Evolutionary conservation across 2,329 filamentous ascomycete species (phyloP).

Genomic region (Alternaria dauci): DNA sequence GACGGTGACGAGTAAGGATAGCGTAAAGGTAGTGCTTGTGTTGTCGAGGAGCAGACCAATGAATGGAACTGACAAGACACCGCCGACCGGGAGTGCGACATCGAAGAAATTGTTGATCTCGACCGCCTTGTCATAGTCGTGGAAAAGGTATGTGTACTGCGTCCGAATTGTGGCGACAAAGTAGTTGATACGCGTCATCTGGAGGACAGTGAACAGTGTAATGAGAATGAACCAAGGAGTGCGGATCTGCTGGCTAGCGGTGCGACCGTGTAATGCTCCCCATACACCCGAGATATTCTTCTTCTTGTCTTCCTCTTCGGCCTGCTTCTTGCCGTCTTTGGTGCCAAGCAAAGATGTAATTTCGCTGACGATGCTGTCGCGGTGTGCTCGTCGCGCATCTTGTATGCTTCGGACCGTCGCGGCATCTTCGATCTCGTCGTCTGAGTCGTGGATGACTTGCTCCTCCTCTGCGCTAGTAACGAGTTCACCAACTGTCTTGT

Average conservation of each 20-base stretch:
- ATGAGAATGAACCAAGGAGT: slow-evolving; percentile 88
- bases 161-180: slow-evolving; percentile 87
- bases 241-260: slow-evolving; percentile 75
- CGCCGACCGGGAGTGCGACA: slow-evolving; percentile 81
- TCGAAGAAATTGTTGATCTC: slow-evolving; percentile 87
- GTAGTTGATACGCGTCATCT: slow-evolving; percentile 85
- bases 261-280: slow-evolving; percentile 80
- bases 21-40: slow-evolving; percentile 74
- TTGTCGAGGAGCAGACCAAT: slow-evolving; percentile 83
- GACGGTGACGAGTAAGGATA: slow-evolving; percentile 72
- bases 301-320: slow-evolving; percentile 71
- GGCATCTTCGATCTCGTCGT: slow-evolving; percentile 62
- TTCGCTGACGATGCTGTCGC: slow-evolving; percentile 71
- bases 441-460: slow-evolving; percentile 61
- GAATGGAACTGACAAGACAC: slow-evolving; percentile 84
- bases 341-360: slow-evolving; percentile 78
- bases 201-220: slow-evolving; percentile 75
- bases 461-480: slow-evolving; percentile 71
- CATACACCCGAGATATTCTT: slow-evolving; percentile 79
- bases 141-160: slow-evolving; percentile 81
- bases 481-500: slow-evolving; percentile 75
- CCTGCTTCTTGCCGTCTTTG: slow-evolving; percentile 68
- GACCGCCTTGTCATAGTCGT: slow-evolving; percentile 67
- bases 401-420: slow-evolving; percentile 58
- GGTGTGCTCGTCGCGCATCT: slow-evolving; percentile 66